Conservation (phyloP, 2,329 filamentous ascomycete genomes). For the Fusarium nematophilum region DNA sequence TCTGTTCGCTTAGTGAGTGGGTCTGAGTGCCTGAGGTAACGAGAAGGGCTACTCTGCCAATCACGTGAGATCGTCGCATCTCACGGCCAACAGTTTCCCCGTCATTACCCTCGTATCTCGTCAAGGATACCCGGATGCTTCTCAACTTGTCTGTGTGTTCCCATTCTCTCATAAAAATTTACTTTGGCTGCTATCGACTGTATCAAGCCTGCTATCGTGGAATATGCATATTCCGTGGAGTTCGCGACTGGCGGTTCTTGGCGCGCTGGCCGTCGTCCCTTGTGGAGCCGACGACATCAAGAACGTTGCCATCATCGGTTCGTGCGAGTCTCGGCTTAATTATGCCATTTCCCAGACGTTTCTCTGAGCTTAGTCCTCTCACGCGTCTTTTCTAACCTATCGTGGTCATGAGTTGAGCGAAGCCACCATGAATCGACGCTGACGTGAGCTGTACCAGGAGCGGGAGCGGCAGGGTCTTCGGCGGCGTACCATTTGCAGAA, state of each 20-base stretch:
- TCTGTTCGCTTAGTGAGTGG: no score
- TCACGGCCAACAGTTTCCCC: neutral
- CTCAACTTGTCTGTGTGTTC: neutral
- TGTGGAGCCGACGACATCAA: slow-evolving; percentile 35
- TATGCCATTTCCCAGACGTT: neutral
- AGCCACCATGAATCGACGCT: slow-evolving; percentile 4
- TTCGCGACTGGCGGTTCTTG: slow-evolving; percentile 33
- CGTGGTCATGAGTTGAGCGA: neutral
- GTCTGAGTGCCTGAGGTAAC: neutral
- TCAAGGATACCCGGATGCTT: neutral
- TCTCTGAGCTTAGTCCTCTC: neutral
- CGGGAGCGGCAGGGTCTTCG: slow-evolving; percentile 88
- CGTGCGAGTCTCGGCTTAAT: slow-evolving; percentile 25
- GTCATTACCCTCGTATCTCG: neutral
- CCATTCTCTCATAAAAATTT: neutral
- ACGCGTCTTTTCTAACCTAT: neutral
- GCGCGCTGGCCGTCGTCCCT: slow-evolving; percentile 23
- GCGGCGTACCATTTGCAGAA: slow-evolving; percentile 84
- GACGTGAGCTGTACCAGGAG: slow-evolving; percentile 69
- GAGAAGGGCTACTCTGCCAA: neutral
- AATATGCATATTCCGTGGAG: slow-evolving; percentile 31
- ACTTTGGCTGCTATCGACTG: neutral
- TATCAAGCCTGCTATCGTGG: neutral
- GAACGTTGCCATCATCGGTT: slow-evolving; percentile 53
- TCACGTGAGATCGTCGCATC: slow-evolving; percentile 8